A percentile compares a stretch with the other conserved stretches of the same genome.
Conservation (phyloP, 2,329 filamentous ascomycete species). For the Paraphaeosphaeria sporulosa region DNA sequence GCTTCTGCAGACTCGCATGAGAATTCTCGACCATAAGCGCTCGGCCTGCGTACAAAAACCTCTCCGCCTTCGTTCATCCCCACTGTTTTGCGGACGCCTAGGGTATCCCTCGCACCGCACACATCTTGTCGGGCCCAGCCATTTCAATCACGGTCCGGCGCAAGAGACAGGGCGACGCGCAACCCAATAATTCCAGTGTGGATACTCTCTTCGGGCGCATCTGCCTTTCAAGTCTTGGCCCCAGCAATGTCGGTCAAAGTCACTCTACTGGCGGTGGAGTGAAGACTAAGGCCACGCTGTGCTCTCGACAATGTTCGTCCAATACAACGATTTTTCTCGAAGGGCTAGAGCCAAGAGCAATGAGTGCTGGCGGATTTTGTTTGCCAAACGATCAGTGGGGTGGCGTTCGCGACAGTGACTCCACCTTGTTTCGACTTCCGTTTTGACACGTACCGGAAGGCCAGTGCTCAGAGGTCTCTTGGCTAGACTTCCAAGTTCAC, state of each 20-base stretch:
- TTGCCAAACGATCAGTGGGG: constrained; percentile 2
- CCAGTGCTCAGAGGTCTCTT: background rate
- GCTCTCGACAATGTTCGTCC: background rate
- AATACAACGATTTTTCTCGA: background rate
- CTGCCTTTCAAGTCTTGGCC: background rate
- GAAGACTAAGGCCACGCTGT: background rate
- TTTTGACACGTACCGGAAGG: background rate
- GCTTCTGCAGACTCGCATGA: background rate
- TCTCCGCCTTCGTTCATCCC: background rate
- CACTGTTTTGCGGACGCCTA: background rate
- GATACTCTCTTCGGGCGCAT: background rate
- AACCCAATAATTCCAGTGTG: background rate
- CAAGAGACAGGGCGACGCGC: background rate
- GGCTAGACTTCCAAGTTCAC: background rate
- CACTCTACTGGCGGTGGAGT: background rate
- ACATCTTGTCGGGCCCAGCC: background rate
- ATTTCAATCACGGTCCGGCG: background rate
- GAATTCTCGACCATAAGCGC: background rate
- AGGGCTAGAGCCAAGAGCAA: background rate
- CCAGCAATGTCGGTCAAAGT: background rate
- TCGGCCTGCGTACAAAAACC: background rate
- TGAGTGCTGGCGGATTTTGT: background rate
- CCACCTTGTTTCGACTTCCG: constrained; percentile 9
- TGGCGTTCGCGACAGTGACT: background rate
- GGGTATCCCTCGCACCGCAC: background rate